phyloP scores from a whole-genome alignment of 176 grass and related monocot species.

The Dactylis glomerata region DNA sequence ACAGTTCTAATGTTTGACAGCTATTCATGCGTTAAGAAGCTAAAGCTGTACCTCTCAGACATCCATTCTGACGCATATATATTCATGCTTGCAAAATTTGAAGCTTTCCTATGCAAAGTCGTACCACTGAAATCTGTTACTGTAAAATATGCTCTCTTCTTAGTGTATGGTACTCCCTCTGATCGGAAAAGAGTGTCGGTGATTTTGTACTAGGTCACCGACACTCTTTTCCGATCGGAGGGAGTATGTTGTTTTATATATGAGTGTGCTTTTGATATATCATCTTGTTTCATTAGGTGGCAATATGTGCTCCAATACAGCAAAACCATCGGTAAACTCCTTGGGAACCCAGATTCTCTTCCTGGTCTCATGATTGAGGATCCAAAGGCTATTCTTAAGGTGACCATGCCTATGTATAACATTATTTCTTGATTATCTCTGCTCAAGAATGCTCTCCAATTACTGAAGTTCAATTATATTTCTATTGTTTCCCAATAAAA shows the following conservation, averaged over 20 bases:
- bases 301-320: slow-evolving; percentile 91
- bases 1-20: background rate
- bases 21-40: background rate
- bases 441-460: background rate
- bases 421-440: slow-evolving; percentile 7
- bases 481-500: slow-evolving; percentile 5
- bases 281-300: slow-evolving; percentile 49
- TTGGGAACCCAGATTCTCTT: slow-evolving; percentile 40
- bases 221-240: too few species aligned
- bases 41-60: background rate
- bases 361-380: slow-evolving; percentile 53
- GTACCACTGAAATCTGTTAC: background rate
- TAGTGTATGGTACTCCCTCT: too few species aligned
- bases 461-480: background rate
- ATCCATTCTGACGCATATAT: background rate
- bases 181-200: too few species aligned
- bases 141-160: background rate
- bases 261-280: slow-evolving; percentile 7
- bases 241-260: background rate
- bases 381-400: slow-evolving; percentile 73
- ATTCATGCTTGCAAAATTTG: background rate
- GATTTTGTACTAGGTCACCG: too few species aligned
- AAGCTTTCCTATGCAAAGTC: background rate
- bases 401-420: slow-evolving; percentile 13
- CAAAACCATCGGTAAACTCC: slow-evolving; percentile 65